Conservation (phyloP, 2,329 filamentous ascomycete species). For the Alternaria sp. region DNA sequence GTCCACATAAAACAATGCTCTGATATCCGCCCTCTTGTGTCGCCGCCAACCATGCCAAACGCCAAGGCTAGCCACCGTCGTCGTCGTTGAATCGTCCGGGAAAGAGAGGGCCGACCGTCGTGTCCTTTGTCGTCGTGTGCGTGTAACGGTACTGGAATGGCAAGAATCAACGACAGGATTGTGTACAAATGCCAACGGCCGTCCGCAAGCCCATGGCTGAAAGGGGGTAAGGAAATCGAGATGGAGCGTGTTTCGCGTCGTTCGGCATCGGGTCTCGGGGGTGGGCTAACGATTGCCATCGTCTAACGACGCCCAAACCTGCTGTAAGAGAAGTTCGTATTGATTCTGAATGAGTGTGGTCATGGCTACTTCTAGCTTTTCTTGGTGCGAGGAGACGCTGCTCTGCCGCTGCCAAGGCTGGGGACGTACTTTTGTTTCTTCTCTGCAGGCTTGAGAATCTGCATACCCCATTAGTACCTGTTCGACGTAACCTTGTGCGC, state of each 20-base stretch:
- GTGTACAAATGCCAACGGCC: slow-evolving; percentile 38
- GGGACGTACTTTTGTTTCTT: slow-evolving; percentile 99
- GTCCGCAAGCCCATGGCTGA: slow-evolving; percentile 39
- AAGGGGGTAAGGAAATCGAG: slow-evolving; percentile 44
- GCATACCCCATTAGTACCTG: slow-evolving; percentile 24
- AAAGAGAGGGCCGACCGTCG: slow-evolving; percentile 10
- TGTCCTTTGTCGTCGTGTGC: slow-evolving; percentile 7
- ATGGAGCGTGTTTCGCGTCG: slow-evolving; percentile 38
- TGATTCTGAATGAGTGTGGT: slow-evolving; percentile 45
- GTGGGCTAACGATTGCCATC: slow-evolving; percentile 41
- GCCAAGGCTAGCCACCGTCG: slow-evolving; percentile 9
- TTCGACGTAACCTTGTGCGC: not conserved
- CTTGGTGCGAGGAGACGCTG: slow-evolving; percentile 74
- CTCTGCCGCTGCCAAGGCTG: slow-evolving; percentile 72
- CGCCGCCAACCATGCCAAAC: slow-evolving; percentile 32
- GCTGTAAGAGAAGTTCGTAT: slow-evolving; percentile 66
- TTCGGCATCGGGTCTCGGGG: slow-evolving; percentile 40
- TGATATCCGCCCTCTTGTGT: slow-evolving; percentile 26
- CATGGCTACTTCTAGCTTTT: slow-evolving; percentile 66
- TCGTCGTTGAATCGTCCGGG: slow-evolving; percentile 18
- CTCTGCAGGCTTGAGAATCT: slow-evolving; percentile 99
- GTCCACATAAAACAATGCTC: slow-evolving; percentile 2
- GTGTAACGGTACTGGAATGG: slow-evolving; percentile 27
- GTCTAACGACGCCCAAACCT: slow-evolving; percentile 94
- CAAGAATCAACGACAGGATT: slow-evolving; percentile 28